Evolutionary conservation across 208 protist genomes (phyloP), one percentile per base, ranked within the genome.

Genomic region (Acanthamoeba lenticulata): DNA sequence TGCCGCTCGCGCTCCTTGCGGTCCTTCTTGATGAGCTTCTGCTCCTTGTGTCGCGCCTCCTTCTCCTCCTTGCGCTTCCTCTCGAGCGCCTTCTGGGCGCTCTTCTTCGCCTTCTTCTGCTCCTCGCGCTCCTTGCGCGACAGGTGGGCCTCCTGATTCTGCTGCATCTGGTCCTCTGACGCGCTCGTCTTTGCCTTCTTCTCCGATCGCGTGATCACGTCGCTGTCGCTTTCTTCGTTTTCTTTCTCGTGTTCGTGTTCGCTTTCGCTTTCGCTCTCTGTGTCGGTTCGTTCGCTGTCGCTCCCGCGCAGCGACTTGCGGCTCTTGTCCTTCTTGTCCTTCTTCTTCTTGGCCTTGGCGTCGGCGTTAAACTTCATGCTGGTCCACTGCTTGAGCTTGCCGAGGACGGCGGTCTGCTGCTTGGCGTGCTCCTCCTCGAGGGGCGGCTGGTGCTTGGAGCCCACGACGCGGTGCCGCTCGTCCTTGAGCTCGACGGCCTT

Each of bases 401-500:
- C 69, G 21, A 79, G 7, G 17, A 36, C 69, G 19, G 21, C 34
- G 34, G 9, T 79, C 69, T 79, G 34, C 69, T 79, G 38, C 2
- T 29, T 40, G 40, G 1, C 17, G 9, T 36, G 69, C 40, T 79
- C 69, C 6, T 79, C 69, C 15, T 60, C 15, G 52, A 7, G 74
- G 1, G 67, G 67, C 34, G 27, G 77, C 77, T 86, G 38, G 44
- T 86, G 77, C 44, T 86, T 86, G 45, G 77, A 86, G 21, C 77
- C 77, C 19, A 86, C 77, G 29, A 42, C 77, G 29, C 77, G 77
- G n/a, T 86, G 40, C 36, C 77, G 38, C 77, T 86, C 77, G 45
- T 62, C 85, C 57, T 90, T 69, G 55, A 90, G 38, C 42, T 90
- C 85, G 24, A 62, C 19, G 7, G 45, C 65, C n/a, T 49, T 93